Base-by-base conservation (phyloP, 2,329 filamentous ascomycete species). In the Neodidymelliopsis sp. region DNA sequence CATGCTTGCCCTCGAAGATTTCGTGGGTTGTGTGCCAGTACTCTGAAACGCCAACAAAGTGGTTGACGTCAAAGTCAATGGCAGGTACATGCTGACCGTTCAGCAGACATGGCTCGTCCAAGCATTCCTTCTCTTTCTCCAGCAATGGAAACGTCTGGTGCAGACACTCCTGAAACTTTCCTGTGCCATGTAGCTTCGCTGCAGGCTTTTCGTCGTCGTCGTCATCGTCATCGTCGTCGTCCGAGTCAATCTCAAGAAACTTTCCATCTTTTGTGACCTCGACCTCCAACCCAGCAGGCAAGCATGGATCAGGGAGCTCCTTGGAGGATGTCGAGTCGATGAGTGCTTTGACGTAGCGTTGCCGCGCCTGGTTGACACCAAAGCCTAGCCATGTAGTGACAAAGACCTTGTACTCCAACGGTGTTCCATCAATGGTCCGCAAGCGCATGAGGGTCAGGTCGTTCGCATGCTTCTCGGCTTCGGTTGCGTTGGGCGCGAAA, bases 21-120 rank as follows among this genome's bases (percentile, higher is more conserved):
- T 94, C 91, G 63, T 99, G 94, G 0, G 94, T 99, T 0, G 93
- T 96, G 72, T 99, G 94, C 93, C 94, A 99, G 74, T 96, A 99
- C 69, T 99, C 94, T 1, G 93, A 97, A 3, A 99, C 93, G 9
- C 94, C 94, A 20, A 99, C 87, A 65, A 99, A 99, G 71, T 97
- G 95, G 64, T 99, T 99, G 25, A 97, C 87, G 54, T 94, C 88
- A 66, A 97, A 99, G 70, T 99, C 94, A 57, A 99, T 97, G 3
- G 91, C 90, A 1, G 94, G 94, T 1, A 94, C 91, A 68, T 97
- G 91, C 56, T 93, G 86, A 1, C 94, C 92, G 62, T 97, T 90
- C 28, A 99, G 79, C 24, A 99, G 77, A 72, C 94, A 99, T 0
- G 95, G 94, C 19, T 87, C 75, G 65, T 96, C 88, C 4, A 83